Evolutionary conservation across 2,329 filamentous ascomycete genomes (phyloP), one percentile per base, ranked within the genome.

Genomic region (Aspergillus fijiensis): DNA sequence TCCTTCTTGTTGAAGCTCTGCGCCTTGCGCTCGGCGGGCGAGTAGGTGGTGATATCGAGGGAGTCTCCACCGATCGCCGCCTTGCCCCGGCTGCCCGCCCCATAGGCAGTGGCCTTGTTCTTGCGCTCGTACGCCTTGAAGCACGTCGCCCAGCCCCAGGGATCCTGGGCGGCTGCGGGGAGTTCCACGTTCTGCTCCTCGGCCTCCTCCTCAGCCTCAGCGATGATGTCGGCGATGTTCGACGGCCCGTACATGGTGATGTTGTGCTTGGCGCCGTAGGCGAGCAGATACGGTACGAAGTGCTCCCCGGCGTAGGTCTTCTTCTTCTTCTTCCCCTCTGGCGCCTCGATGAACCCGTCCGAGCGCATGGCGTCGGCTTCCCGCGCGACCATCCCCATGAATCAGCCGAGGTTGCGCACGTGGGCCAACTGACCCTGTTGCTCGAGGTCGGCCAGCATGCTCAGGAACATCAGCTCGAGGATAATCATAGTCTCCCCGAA

Each of bases 361-460:
- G 4, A 21, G 10, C 31, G 6, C 2, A 19, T 2, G 12, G 48
- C 35, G 21, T 12, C n/a, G 11, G 45, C 42, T 45, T 62, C 39
- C 12, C 51, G 60, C 39, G 77, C 69, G 63, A 70, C 78, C n/a
- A 76, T 59, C 0, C 69, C 72, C 76, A 81, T 80, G 29, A 79
- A 66, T n/a, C 70, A 64, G 25, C 73, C 75, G 1, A 81, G 63
- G 57, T 76, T 77, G 55, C 70, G 68, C 11, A 79, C 67, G 19
- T 76, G 74, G 0, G 74, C 64, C 2, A 81, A 66, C 12, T 76
- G 67, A 4, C 61, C 60, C 12, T 72, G 61, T n/a, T 60, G 58
- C 51, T 79, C 76, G 21, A 80, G 71, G 14, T 61, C 67, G 2
- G 74, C 73, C 10, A 81, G 72, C 70, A 74, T 77, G 25, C 71